Conservation (phyloP, 768 basidiomycete genomes). For the Trametes meyenii region DNA sequence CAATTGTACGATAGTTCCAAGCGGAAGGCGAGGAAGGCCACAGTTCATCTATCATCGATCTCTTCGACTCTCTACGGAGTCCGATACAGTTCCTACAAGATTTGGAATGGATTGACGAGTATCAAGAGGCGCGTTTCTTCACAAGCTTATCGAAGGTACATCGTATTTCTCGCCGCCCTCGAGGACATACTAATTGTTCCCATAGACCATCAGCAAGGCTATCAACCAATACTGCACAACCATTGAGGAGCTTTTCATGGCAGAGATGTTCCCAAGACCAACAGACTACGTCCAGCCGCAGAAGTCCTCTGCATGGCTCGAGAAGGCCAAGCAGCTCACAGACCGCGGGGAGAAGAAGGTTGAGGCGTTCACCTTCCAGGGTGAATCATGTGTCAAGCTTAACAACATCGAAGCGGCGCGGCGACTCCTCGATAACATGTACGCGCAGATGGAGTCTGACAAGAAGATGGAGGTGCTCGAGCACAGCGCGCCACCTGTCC, state of each 20-base stretch:
- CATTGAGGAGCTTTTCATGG: conserved; percentile 87
- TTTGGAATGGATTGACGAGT: conserved; percentile 90
- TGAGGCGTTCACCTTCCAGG: conserved; percentile 92
- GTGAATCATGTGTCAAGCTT: conserved; percentile 94
- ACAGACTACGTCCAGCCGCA: conserved; percentile 79
- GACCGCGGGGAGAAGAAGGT: conserved; percentile 85
- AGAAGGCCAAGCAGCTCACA: conserved; percentile 80
- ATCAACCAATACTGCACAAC: conserved; percentile 89
- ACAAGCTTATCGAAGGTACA: conserved; percentile 85
- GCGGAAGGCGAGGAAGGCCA: conserved; percentile 79
- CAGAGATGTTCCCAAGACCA: conserved; percentile 92
- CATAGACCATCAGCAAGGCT: conserved; percentile 86
- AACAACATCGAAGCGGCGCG: conserved; percentile 96
- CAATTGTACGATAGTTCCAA: conserved; percentile 57
- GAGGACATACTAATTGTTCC: not conserved
- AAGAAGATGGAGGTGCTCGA: conserved; percentile 69
- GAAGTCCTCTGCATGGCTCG: conserved; percentile 87
- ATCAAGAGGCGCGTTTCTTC: conserved; percentile 87
- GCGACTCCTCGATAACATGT: conserved; percentile 90
- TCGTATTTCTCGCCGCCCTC: not conserved
- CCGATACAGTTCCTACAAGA: conserved; percentile 88
- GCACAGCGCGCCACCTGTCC: conserved; percentile 64
- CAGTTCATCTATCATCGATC: conserved; percentile 95
- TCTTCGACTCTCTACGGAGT: conserved; percentile 92
- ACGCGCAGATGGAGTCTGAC: conserved; percentile 89